Base-by-base conservation (phyloP, 1,139 yeast species). In the Suhomyces wounanorum region DNA sequence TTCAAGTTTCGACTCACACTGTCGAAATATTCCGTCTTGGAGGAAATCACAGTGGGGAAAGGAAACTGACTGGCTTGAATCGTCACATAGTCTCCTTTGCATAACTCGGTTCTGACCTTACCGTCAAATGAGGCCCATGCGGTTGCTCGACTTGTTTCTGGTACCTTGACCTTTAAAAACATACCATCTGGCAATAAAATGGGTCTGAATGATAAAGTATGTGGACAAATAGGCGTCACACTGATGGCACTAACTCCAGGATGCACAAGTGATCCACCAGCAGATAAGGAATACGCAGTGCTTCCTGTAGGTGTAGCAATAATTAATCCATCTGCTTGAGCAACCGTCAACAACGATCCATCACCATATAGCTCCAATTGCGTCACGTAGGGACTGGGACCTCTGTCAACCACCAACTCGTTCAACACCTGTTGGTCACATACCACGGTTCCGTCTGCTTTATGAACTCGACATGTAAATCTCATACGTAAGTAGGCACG, bases 81-180 rank as follows among this genome's bases (percentile, higher is more conserved):
- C 0, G 89, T 83, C 18, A 89, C 90, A 60, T 86, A 89, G 63
- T 87, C 88, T 3, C 96, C 96, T 52, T 82, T 83, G 35, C 70
- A 66, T 46, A 89, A 67, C 62, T 89, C 94, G 1, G 87, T 83
- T 37, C 96, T 72, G 14, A 82, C 83, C 54, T 91, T 83, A 8
- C 97, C 97, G 66, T 90, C 97, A 63, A 90, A 89, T 3, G 96
- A 84, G 0, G 94, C 92, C 96, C 96, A 89, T 0, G 96, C 96
- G 0, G 94, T 85, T 25, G 87, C 78, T 48, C 96, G 69, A 51
- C 89, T 83, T 42, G 81, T 71, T 40, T 69, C 60, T 0, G 96
- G 95, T 0, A 89, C 90, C 60, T 83, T 85, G 2, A 90, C 87
- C 59, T 82, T 86, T 54, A 90, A 70, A 38, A 81, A 77, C 91